A percentile compares a stretch with the other conserved stretches of the same genome.
Conservation (phyloP, 306 rosid species). For the Amphicarpaea edgeworthii region DNA sequence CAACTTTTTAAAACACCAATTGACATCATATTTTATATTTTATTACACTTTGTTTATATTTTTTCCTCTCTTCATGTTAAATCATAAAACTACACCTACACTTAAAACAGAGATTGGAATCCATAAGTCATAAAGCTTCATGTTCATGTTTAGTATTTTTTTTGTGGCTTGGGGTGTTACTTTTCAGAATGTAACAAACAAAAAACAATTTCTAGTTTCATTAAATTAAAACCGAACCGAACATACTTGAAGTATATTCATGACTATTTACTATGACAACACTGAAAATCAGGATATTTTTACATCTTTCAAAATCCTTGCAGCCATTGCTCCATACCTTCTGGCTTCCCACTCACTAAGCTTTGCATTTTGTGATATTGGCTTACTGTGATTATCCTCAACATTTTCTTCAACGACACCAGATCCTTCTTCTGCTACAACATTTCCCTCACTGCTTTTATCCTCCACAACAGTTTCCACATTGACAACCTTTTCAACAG, state of each 20-base stretch:
- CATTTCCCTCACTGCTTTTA: constrained; percentile 42
- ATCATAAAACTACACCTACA: constrained; percentile 5
- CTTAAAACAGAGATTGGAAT: not conserved
- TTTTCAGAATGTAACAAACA: constrained; percentile 2
- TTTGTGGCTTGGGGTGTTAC: not conserved
- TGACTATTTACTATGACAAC: not conserved
- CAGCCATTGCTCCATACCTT: constrained; percentile 88
- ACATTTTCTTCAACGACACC: constrained; percentile 46
- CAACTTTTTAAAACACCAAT: not conserved
- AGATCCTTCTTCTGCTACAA: constrained; percentile 41
- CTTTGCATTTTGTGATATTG: constrained; percentile 48
- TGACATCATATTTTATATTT: not conserved
- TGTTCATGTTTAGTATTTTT: not conserved
- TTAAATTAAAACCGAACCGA: not conserved
- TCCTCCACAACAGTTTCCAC: constrained; percentile 48
- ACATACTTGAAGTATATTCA: not conserved
- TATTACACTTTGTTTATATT: not conserved
- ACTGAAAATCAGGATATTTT: constrained; percentile 58
- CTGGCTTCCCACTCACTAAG: constrained; percentile 87
- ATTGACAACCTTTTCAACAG: constrained; percentile 51
- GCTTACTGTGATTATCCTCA: constrained; percentile 52
- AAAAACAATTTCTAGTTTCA: not conserved
- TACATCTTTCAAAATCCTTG: constrained; percentile 79
- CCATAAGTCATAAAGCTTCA: not conserved
- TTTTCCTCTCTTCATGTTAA: not conserved